Percentiles rank a stretch among this genome's conserved stretches.
Evolutionary conservation across 2,329 filamentous ascomycete species (phyloP).

Genomic region (Ceratocystis harringtonii): DNA sequence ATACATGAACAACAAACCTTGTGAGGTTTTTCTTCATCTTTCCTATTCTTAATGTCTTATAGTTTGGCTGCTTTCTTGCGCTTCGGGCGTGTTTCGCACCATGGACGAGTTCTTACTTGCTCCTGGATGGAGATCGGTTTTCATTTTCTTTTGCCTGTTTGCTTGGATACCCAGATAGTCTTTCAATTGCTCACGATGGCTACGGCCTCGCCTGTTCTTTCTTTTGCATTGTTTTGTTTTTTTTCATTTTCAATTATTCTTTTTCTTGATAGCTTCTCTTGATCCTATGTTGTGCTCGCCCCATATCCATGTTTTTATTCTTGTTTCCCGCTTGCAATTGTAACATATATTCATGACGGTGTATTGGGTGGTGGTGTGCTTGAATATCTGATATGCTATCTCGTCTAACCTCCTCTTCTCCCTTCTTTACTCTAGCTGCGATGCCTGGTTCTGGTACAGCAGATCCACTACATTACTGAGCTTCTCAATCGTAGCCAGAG

Average conservation of each 20-base stretch:
- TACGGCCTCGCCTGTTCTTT: neutral
- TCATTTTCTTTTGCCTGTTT: neutral
- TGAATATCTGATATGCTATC: conserved; percentile 6
- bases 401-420: neutral
- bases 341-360: conserved; percentile 5
- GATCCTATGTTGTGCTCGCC: neutral
- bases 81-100: conserved; percentile 11
- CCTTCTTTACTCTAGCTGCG: conserved; percentile 64
- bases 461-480: conserved; percentile 94
- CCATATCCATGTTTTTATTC: neutral
- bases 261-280: neutral
- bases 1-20: conserved; percentile 24
- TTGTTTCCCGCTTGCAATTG: neutral
- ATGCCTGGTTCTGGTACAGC: conserved; percentile 94
- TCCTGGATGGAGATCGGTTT: neutral
- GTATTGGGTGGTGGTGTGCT: conserved; percentile 4
- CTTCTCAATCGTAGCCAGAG: conserved; percentile 90
- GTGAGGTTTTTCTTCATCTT: conserved; percentile 26
- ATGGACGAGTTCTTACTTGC: conserved; percentile 15
- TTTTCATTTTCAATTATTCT: neutral
- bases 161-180: conserved; percentile 9
- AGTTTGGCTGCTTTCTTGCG: conserved; percentile 13
- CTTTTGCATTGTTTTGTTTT: neutral
- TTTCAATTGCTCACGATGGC: conserved; percentile 3
- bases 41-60: conserved; percentile 15